Evolutionary conservation across 2,329 filamentous ascomycete genomes (phyloP).

Genomic region (Arthrocladium fulminans): DNA sequence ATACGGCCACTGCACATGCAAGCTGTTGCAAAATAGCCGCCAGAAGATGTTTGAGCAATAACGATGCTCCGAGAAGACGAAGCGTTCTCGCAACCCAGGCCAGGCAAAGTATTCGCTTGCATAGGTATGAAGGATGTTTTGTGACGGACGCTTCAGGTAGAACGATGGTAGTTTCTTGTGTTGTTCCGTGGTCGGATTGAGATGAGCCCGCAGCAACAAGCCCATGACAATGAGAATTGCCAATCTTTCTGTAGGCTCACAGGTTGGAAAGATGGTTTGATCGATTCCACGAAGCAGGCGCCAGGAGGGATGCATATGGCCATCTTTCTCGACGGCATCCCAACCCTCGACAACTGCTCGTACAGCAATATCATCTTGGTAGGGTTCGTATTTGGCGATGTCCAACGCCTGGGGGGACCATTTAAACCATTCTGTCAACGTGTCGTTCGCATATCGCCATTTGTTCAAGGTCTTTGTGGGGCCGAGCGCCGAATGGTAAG

Average conservation of each 20-base stretch:
- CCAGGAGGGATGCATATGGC: slow-evolving; percentile 19
- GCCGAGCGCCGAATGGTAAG: not conserved
- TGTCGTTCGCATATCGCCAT: slow-evolving; percentile 19
- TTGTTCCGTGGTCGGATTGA: slow-evolving; percentile 14
- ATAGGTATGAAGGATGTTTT: slow-evolving; percentile 20
- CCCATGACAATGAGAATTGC: slow-evolving; percentile 20
- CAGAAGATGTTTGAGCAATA: slow-evolving; percentile 22
- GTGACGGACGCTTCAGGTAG: slow-evolving; percentile 18
- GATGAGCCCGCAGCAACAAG: slow-evolving; percentile 18
- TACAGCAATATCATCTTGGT: slow-evolving; percentile 18
- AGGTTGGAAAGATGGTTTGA: slow-evolving; percentile 15
- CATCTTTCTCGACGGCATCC: slow-evolving; percentile 18
- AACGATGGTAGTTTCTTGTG: slow-evolving; percentile 18
- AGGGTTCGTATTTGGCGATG: not conserved
- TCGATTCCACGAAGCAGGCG: slow-evolving; percentile 20
- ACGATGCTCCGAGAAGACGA: slow-evolving; percentile 20
- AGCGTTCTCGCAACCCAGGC: slow-evolving; percentile 21
- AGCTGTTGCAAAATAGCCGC: slow-evolving; percentile 13
- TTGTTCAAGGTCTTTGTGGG: slow-evolving; percentile 6
- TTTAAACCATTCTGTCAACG: slow-evolving; percentile 5
- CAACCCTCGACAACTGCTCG: slow-evolving; percentile 20
- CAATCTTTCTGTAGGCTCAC: slow-evolving; percentile 16
- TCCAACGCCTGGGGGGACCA: slow-evolving; percentile 3
- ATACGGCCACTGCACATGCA: slow-evolving; percentile 19
- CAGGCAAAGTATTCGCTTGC: slow-evolving; percentile 21